Percentiles rank a stretch among this genome's conserved stretches.
Evolutionary conservation across 495 filamentous ascomycete species (phyloP).

Genomic region (Tricharina praecox): DNA sequence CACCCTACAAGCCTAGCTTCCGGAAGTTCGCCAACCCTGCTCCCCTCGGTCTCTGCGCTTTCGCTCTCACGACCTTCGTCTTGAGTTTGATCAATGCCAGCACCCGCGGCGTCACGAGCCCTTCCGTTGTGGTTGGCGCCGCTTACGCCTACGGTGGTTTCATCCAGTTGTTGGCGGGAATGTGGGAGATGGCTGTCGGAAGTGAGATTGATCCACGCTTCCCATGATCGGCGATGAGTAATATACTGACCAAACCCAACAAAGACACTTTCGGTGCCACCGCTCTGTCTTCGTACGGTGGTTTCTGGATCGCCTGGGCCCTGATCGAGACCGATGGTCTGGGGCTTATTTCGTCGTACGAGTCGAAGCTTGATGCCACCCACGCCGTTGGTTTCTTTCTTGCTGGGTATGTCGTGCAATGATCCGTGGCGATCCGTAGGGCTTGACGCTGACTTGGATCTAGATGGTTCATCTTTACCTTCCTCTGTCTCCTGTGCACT

Average conservation of each 20-base stretch:
- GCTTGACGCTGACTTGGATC: neutral
- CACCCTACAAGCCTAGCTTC: constrained; percentile 62
- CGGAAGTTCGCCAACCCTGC: constrained; percentile 82
- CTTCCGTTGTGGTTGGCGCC: constrained; percentile 52
- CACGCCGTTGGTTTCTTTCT: constrained; percentile 74
- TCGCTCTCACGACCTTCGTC: constrained; percentile 92
- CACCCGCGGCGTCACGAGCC: constrained; percentile 39
- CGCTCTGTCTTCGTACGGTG: constrained; percentile 88
- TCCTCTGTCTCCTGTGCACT: constrained; percentile 71
- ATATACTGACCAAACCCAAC: constrained; percentile 8
- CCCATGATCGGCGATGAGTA: neutral
- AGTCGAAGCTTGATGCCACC: constrained; percentile 32
- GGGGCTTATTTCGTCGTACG: constrained; percentile 38
- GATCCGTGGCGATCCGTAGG: neutral
- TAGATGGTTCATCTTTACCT: constrained; percentile 97
- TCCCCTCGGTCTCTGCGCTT: constrained; percentile 70
- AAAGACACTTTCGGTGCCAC: constrained; percentile 86
- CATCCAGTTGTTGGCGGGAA: constrained; percentile 82
- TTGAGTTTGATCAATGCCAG: constrained; percentile 70
- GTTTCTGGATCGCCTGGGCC: constrained; percentile 89
- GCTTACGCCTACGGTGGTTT: constrained; percentile 76
- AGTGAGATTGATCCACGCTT: constrained; percentile 28
- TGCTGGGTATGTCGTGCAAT: constrained; percentile 38
- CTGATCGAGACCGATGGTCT: constrained; percentile 63
- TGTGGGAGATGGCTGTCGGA: constrained; percentile 99